Base-by-base conservation (phyloP, 108 stramenopile species). In the Nitzschia sp. region DNA sequence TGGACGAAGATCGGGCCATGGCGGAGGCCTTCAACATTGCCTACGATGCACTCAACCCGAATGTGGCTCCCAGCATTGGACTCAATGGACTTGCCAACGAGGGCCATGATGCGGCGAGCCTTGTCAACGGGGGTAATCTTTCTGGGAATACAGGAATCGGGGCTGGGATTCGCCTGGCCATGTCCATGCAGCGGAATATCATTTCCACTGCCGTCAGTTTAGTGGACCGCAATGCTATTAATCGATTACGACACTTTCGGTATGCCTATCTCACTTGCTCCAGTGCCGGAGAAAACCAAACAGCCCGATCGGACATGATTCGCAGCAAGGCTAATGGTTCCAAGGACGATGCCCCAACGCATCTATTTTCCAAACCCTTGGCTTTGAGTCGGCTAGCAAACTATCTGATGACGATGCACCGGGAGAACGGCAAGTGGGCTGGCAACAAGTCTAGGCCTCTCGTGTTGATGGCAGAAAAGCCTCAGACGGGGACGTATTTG, bases 391-490 rank as follows among this genome's bases (percentile, higher is more conserved):
- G 80, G 22, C 74, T 96, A 11, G 95, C 92, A 6, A 80, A 89
- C 38, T 95, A 90, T 47, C 69, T 96, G 38, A 92, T 96, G 77
- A 87, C 90, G 47, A 86, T 95, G 79, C 92, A 96, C 60, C 86
- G 93, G 9, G 93, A 88, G 68, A 93, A 93, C 67, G 93, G 91
- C 48, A 90, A 93, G 66, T 97, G 96, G 96, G 72, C 84, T 1
- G 94, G 93, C 0, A 67, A 60, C 67, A 95, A 95, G 63, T 69
- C 88, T 26, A 84, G 91, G 41, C 96, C 96, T 6, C 75, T 96
- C 3, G 80, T 96, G 6, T 58, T 97, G 15, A 66, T 95, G 34
- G 95, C 94, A 5, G 94, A 97, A 64, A 82, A 87, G 48, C 89
- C 87, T 13, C 77, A 79, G 3, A 71, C 81, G 0, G 69, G 77